Evolutionary conservation across 2,329 filamentous ascomycete species (phyloP), one percentile per base, ranked within the genome.

Genomic region (Beauveria varroae): DNA sequence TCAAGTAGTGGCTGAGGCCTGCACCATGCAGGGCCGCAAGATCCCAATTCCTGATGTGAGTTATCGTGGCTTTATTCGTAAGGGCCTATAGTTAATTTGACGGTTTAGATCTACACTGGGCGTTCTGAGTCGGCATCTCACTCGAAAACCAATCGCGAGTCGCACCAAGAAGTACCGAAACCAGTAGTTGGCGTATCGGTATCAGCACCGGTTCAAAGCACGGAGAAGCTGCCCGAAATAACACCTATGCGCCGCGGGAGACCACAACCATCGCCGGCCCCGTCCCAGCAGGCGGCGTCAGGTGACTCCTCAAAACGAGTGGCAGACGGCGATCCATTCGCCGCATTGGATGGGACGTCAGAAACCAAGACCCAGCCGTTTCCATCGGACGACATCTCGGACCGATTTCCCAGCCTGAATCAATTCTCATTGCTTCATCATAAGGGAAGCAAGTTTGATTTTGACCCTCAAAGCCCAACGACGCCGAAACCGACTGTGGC

Each of bases 171-270:
- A 62, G 70, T 79, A 49, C 73, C 78, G 20, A 78, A 84, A 34
- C 84, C 87, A 5, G 80, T 86, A 37, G 86, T 96, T 37, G 92
- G 93, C 9, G 88, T 93, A 12, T 87, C 92, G 18, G 93, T 93
- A 68, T 85, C 91, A 6, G 86, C 89, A n/a, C 86, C 88, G 2
- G 77, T 85, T 28, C 85, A 89, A 61, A 83, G 89, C 66, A 84
- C 89, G 59, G 85, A 88, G 66, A 78, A 82, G 9, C 86, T 98
- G 60, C 95, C 95, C 9, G 91, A 97, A 26, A 91, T 99, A 64
- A 87, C 90, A 43, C 95, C 93, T 0, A 98, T 98, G 95, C 85
- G 95, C 63, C 84, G 95, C 75, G 95, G 95, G 4, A 89, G 92
- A 20, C 75, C 79, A 26, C 73, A 73, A 5, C 24, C 57, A 26